Conservation (phyloP, 106 monocot genomes). For the Narthecium ossifragum region DNA sequence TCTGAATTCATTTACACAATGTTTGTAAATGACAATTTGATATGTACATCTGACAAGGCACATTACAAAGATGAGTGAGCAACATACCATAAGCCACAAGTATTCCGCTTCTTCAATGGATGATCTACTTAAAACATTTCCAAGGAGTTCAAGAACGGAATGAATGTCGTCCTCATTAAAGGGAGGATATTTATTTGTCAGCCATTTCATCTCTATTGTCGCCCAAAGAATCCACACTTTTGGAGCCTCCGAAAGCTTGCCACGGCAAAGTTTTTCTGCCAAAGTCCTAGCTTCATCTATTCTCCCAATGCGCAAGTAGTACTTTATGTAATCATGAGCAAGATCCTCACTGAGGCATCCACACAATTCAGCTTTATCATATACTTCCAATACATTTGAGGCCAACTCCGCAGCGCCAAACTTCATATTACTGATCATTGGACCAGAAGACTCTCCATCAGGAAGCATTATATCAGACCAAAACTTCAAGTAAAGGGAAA, state of each 20-base stretch:
- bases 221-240: slow-evolving; percentile 38
- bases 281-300: slow-evolving; percentile 45
- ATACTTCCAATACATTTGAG: slow-evolving; percentile 34
- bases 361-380: slow-evolving; percentile 44
- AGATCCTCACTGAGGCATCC: slow-evolving; percentile 48
- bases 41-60: too few species aligned
- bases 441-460: slow-evolving; percentile 14
- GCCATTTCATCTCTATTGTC: slow-evolving; percentile 50
- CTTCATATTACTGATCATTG: slow-evolving; percentile 8
- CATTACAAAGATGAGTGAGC: neutral
- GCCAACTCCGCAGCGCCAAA: slow-evolving; percentile 23
- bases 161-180: slow-evolving; percentile 30
- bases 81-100: slow-evolving; percentile 60
- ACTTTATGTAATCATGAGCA: slow-evolving; percentile 50
- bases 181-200: slow-evolving; percentile 24
- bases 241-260: slow-evolving; percentile 42
- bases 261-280: slow-evolving; percentile 40
- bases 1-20: too few species aligned
- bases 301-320: slow-evolving; percentile 40
- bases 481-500: slow-evolving; percentile 50
- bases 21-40: too few species aligned
- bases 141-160: slow-evolving; percentile 31
- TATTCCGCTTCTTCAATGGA: slow-evolving; percentile 34
- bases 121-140: slow-evolving; percentile 25
- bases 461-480: slow-evolving; percentile 32